Percentiles rank a stretch among this genome's conserved stretches.
These are phyloP conservation scores for Artemisia argyi DNA, from an alignment of 129 eudicot species.

Conservation along the genomic window DNA sequence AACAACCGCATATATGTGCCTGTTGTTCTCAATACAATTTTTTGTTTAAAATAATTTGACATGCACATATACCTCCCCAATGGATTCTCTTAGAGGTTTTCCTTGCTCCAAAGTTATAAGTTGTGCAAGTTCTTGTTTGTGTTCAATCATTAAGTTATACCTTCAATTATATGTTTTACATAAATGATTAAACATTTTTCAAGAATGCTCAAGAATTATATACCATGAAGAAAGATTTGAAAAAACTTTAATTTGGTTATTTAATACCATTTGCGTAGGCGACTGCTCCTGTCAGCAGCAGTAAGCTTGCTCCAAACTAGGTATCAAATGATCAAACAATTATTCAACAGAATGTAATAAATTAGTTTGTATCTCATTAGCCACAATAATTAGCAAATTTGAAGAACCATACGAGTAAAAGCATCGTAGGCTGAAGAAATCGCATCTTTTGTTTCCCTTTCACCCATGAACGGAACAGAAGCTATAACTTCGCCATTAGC, in stretches of 20 bases:
- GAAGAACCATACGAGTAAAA: conserved; percentile 45
- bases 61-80: conserved; percentile 60
- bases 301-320: conserved; percentile 91
- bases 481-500: conserved; percentile 86
- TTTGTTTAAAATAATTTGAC: not conserved
- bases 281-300: conserved; percentile 81
- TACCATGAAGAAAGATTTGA: too few species aligned
- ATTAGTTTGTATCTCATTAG: not conserved
- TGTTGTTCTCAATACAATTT: not conserved
- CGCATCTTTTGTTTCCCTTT: conserved; percentile 79
- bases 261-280: conserved; percentile 71
- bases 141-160: conserved; percentile 69
- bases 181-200: not conserved
- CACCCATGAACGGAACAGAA: conserved; percentile 88
- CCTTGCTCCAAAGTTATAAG: conserved; percentile 95
- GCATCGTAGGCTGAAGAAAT: conserved; percentile 80
- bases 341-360: not conserved
- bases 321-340: conserved; percentile 29
- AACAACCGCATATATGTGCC: not conserved
- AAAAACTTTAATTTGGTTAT: too few species aligned
- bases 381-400: not conserved
- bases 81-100: conserved; percentile 89
- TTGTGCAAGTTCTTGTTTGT: conserved; percentile 89
- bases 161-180: conserved; percentile 29
- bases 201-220: conserved; percentile 7